phyloP scores from a whole-genome alignment of 768 basidiomycete species.

The button mushroom (Agaricus bisporus) region DNA sequence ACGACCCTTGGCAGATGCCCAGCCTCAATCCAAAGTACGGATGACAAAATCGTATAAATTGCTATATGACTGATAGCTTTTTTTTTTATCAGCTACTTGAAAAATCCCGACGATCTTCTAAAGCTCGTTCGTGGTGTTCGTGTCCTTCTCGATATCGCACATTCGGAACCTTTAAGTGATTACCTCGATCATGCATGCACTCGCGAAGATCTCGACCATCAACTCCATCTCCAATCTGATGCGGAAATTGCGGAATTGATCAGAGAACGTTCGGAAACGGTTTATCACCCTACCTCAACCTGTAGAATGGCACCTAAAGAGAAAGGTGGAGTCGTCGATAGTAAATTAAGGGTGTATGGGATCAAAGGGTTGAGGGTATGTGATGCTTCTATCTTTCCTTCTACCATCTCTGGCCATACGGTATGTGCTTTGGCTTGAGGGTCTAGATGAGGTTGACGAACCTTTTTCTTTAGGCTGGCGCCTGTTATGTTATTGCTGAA shows the following conservation, averaged over 20 bases:
- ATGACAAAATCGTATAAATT: background rate
- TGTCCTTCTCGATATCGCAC: slow-evolving; percentile 32
- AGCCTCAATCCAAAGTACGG: slow-evolving; percentile 38
- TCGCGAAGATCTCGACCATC: slow-evolving; percentile 33
- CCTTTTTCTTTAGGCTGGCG: slow-evolving; percentile 18
- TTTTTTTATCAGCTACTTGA: slow-evolving; percentile 28
- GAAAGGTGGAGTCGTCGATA: slow-evolving; percentile 34
- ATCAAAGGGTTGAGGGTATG: slow-evolving; percentile 37
- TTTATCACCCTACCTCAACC: slow-evolving; percentile 42
- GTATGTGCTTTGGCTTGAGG: slow-evolving; percentile 20
- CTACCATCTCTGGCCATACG: slow-evolving; percentile 41
- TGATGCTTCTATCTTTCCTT: slow-evolving; percentile 43
- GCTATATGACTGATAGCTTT: background rate
- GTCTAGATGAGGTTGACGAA: background rate
- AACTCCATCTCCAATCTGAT: slow-evolving; percentile 29
- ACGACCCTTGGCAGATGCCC: slow-evolving; percentile 37
- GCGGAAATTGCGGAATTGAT: slow-evolving; percentile 36
- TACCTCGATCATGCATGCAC: slow-evolving; percentile 28
- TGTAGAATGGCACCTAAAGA: slow-evolving; percentile 40
- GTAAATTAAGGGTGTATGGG: slow-evolving; percentile 32
- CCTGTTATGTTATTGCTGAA: slow-evolving; percentile 25
- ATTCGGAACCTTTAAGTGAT: slow-evolving; percentile 31
- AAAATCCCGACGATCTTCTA: slow-evolving; percentile 32
- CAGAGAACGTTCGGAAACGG: slow-evolving; percentile 36
- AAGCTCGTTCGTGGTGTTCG: slow-evolving; percentile 38